Evolutionary conservation across 2,329 filamentous ascomycete species (phyloP).

Genomic region (Sclerotinia borealis): DNA sequence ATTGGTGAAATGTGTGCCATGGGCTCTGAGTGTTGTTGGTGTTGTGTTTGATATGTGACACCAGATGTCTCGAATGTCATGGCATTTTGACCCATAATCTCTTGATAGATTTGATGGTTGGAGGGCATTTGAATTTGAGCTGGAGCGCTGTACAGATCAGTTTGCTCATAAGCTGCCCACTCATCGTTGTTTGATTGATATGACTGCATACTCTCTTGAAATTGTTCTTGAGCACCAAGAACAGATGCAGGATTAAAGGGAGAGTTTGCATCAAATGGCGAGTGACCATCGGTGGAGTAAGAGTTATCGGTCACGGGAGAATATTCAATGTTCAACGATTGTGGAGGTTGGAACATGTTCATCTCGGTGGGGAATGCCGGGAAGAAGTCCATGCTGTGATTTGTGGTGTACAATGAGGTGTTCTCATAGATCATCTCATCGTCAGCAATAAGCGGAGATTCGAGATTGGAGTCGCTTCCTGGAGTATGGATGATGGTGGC

Average conservation of each 20-base stretch:
- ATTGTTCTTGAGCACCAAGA: conserved; percentile 41
- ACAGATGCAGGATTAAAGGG: conserved; percentile 5
- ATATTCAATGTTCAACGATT: conserved; percentile 24
- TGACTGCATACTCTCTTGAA: conserved; percentile 54
- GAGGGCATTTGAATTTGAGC: conserved; percentile 49
- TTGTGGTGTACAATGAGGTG: conserved; percentile 20
- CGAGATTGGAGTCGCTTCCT: conserved; percentile 39
- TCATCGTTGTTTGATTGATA: conserved; percentile 36
- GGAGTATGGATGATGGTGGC: conserved; percentile 52
- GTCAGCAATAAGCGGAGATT: conserved; percentile 28
- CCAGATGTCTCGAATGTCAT: conserved; percentile 28
- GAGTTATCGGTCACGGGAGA: conserved; percentile 28
- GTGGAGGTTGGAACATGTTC: conserved; percentile 22
- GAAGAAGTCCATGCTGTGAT: conserved; percentile 9
- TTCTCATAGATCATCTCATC: conserved; percentile 20
- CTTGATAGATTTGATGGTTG: conserved; percentile 36
- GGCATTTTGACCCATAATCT: conserved; percentile 21
- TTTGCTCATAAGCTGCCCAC: conserved; percentile 51
- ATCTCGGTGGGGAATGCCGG: conserved; percentile 17
- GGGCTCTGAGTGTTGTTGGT: conserved; percentile 19
- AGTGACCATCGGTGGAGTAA: conserved; percentile 25
- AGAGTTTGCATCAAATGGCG: conserved; percentile 37
- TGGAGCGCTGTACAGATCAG: conserved; percentile 56
- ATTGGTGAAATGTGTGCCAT: conserved; percentile 59
- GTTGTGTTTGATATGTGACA: conserved; percentile 20